A percentile compares a stretch with the other conserved stretches of the same genome.
These are phyloP conservation scores for Paratinospora sagittata DNA, from an alignment of 164 flowering plant genomes.

Conservation along the genomic window DNA sequence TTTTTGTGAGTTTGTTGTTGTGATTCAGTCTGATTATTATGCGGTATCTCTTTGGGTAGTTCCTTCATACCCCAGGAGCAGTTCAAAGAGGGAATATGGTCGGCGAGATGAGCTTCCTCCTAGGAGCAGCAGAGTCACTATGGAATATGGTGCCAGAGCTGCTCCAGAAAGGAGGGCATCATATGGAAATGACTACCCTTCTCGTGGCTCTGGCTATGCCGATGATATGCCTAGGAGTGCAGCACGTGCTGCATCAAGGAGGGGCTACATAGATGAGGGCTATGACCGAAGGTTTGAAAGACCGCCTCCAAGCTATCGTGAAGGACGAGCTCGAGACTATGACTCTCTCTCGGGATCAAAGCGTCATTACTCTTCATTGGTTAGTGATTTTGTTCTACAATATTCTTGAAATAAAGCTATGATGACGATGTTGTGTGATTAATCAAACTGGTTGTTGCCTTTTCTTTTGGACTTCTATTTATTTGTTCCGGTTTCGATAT, in stretches of 20 bases:
- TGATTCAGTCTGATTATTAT: neutral
- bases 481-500: neutral
- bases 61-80: conserved; percentile 70
- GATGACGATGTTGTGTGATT: neutral
- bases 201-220: conserved; percentile 60
- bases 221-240: conserved; percentile 49
- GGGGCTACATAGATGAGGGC: conserved; percentile 73
- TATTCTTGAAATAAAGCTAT: neutral
- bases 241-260: conserved; percentile 54
- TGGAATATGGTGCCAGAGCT: conserved; percentile 61
- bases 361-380: conserved; percentile 77
- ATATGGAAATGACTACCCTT: conserved; percentile 63
- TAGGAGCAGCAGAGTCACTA: conserved; percentile 66
- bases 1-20: neutral
- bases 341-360: conserved; percentile 82
- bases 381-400: conserved; percentile 23
- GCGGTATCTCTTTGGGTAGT: conserved; percentile 29
- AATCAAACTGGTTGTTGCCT: neutral
- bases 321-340: conserved; percentile 70
- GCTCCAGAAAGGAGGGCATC: conserved; percentile 58
- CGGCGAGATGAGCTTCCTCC: conserved; percentile 68
- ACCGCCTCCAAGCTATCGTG: conserved; percentile 71
- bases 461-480: neutral
- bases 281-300: conserved; percentile 78
- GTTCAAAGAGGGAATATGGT: conserved; percentile 70